A percentile compares a stretch with the other conserved stretches of the same genome.
These are phyloP conservation scores for Leccinum longicurvipes DNA, from an alignment of 768 basidiomycete species.

Conservation along the genomic window DNA sequence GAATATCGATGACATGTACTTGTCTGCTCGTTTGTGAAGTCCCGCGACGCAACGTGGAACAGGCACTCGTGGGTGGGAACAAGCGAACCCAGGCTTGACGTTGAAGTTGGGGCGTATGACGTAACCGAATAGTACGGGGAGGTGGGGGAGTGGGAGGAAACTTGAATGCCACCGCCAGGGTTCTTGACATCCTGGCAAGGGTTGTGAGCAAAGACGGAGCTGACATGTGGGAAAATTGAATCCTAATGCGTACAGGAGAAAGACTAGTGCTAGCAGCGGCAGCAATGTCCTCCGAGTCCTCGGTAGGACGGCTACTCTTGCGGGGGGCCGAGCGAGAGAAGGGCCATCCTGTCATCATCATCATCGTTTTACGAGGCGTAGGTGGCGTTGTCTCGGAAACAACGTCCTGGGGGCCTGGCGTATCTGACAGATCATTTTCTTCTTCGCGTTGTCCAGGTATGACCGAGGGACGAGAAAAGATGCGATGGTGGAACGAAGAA, in stretches of 20 bases:
- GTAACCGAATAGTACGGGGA: slow-evolving; percentile 13
- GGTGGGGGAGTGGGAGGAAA: background rate
- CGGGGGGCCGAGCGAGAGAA: slow-evolving; percentile 26
- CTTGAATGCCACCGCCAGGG: slow-evolving; percentile 1
- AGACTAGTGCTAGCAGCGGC: background rate
- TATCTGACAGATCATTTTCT: slow-evolving; percentile 4
- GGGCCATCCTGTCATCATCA: slow-evolving; percentile 25
- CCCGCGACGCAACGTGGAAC: slow-evolving; percentile 17
- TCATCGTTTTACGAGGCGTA: slow-evolving; percentile 25
- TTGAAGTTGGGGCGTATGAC: slow-evolving; percentile 22
- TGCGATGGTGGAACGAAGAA: slow-evolving; percentile 28
- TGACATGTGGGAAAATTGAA: background rate
- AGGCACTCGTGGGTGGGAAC: slow-evolving; percentile 24
- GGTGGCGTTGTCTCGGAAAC: slow-evolving; percentile 1
- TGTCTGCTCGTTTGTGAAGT: slow-evolving; percentile 5
- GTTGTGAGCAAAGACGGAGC: slow-evolving; percentile 1
- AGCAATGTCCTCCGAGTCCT: slow-evolving; percentile 3
- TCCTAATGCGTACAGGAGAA: slow-evolving; percentile 13
- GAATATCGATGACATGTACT: background rate
- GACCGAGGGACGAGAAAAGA: slow-evolving; percentile 27
- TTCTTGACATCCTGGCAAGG: slow-evolving; percentile 6
- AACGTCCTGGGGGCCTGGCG: slow-evolving; percentile 8
- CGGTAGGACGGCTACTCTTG: slow-evolving; percentile 11
- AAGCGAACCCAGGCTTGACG: slow-evolving; percentile 30
- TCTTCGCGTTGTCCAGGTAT: slow-evolving; percentile 6